These are phyloP conservation scores for Hypomontagnella monticulosa DNA, from an alignment of 495 filamentous ascomycete genomes.

Conservation along the genomic window DNA sequence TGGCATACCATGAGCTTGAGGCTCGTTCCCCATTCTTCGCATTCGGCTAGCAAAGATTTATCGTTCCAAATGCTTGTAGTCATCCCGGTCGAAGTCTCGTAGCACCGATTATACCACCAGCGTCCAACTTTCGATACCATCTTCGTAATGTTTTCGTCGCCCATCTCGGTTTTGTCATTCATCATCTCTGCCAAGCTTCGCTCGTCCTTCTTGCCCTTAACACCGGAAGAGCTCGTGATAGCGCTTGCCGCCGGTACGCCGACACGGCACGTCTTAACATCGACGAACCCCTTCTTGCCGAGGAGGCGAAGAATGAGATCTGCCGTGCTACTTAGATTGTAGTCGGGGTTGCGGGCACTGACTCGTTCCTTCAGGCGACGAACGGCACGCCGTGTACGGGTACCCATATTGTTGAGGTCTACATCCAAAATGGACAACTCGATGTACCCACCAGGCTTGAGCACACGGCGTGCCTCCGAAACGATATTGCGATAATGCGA, in stretches of 20 bases:
- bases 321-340: constrained; percentile 76
- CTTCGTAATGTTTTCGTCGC: constrained; percentile 84
- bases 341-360: constrained; percentile 63
- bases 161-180: constrained; percentile 67
- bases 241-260: constrained; percentile 87
- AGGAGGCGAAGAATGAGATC: constrained; percentile 82
- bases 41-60: constrained; percentile 78
- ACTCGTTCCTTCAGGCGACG: constrained; percentile 80
- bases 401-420: constrained; percentile 88
- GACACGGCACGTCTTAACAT: constrained; percentile 86
- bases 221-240: constrained; percentile 54
- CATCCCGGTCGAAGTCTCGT: constrained; percentile 72
- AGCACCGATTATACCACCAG: constrained; percentile 96
- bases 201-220: constrained; percentile 56
- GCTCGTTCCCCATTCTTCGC: constrained; percentile 83
- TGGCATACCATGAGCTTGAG: constrained; percentile 92
- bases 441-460: constrained; percentile 89
- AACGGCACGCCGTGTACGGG: constrained; percentile 76
- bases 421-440: constrained; percentile 87
- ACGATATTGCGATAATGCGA: constrained; percentile 79
- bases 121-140: constrained; percentile 92
- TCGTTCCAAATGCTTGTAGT: constrained; percentile 83
- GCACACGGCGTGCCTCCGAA: constrained; percentile 87
- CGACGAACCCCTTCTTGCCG: constrained; percentile 80
- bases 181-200: constrained; percentile 75